Conservation (phyloP, 768 basidiomycete species). For the Tylopilus vinaceipallidus region DNA sequence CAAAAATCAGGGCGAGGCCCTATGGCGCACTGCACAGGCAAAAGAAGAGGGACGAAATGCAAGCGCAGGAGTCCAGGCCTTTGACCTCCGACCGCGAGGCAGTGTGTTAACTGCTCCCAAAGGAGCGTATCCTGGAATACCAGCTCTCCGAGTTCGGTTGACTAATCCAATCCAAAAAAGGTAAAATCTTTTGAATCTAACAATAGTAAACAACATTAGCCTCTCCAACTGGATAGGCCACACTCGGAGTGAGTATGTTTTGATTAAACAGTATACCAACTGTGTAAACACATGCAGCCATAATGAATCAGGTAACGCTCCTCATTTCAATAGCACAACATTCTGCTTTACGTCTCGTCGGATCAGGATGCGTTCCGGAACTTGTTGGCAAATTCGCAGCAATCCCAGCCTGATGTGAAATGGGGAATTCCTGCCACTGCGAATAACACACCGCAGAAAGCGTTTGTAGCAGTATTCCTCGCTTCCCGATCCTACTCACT, state of each 20-base stretch:
- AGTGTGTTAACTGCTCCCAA: no score
- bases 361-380: constrained; percentile 58
- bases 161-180: constrained; percentile 6
- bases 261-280: background rate
- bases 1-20: constrained; percentile 1
- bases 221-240: background rate
- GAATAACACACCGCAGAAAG: constrained; percentile 9
- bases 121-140: constrained; percentile 2
- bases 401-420: constrained; percentile 14
- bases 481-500: background rate
- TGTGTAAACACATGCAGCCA: background rate
- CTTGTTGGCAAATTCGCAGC: constrained; percentile 41
- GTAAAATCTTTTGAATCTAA: constrained; percentile 27
- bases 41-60: constrained; percentile 3
- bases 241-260: no score
- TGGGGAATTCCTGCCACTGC: background rate
- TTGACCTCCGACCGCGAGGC: background rate
- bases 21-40: background rate
- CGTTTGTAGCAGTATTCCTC: constrained; percentile 11
- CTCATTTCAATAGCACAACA: background rate
- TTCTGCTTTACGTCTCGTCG: background rate
- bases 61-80: constrained; percentile 13
- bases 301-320: constrained; percentile 35
- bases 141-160: no score
- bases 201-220: constrained; percentile 27